Evolutionary conservation across 371 early-diverging fungal genomes (phyloP).

Genomic region (Mycotypha africana): DNA sequence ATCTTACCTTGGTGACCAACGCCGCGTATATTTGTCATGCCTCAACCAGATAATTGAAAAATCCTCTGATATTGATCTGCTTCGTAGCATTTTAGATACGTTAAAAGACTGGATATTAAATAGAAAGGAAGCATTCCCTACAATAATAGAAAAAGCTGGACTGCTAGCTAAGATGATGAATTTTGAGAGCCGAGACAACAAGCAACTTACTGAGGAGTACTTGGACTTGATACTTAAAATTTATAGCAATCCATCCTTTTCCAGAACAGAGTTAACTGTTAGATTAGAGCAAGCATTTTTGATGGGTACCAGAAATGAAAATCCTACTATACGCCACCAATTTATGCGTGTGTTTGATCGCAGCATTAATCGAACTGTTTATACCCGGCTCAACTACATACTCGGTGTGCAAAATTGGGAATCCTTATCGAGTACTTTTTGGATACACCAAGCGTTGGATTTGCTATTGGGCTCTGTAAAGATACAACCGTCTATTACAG

Average conservation of each 20-base stretch:
- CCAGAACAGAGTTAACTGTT: slow-evolving; percentile 86
- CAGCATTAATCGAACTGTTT: slow-evolving; percentile 64
- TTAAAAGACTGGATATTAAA: slow-evolving; percentile 83
- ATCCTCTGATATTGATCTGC: slow-evolving; percentile 64
- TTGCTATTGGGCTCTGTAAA: slow-evolving; percentile 72
- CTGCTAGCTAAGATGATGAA: slow-evolving; percentile 87
- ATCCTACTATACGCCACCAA: slow-evolving; percentile 70
- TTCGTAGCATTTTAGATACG: slow-evolving; percentile 74
- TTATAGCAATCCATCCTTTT: slow-evolving; percentile 75
- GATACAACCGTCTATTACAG: slow-evolving; percentile 26
- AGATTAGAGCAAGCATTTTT: slow-evolving; percentile 92
- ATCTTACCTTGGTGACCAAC: slow-evolving; percentile 80
- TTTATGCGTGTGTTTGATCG: slow-evolving; percentile 81
- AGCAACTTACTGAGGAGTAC: slow-evolving; percentile 71
- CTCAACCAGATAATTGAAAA: slow-evolving; percentile 84
- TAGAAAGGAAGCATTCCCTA: slow-evolving; percentile 82
- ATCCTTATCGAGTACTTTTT: slow-evolving; percentile 74
- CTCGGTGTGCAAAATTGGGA: slow-evolving; percentile 97
- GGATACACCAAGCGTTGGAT: slow-evolving; percentile 90
- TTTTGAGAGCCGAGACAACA: slow-evolving; percentile 64
- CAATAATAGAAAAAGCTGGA: slow-evolving; percentile 92
- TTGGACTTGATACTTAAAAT: slow-evolving; percentile 83
- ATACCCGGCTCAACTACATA: slow-evolving; percentile 81
- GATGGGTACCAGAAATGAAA: slow-evolving; percentile 75
- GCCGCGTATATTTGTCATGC: slow-evolving; percentile 76